Evolutionary conservation across 2,329 filamentous ascomycete genomes (phyloP), one percentile per base, ranked within the genome.

Genomic region (Epichloe baconii): DNA sequence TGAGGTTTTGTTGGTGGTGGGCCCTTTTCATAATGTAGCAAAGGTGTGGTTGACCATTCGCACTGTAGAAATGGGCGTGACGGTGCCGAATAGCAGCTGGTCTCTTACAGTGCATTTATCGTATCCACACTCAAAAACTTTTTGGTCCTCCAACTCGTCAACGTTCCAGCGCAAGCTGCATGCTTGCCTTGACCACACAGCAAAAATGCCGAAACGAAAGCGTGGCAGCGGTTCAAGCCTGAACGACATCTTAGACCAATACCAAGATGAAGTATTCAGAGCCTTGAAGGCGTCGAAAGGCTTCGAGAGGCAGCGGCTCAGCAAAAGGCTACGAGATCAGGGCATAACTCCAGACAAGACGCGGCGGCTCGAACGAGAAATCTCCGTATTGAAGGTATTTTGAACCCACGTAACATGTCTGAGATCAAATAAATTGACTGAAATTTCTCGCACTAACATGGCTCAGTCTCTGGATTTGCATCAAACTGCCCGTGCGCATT

Each of bases 261-360:
- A 74, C 59, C 73, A 76, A 56, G 80, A 79, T 61, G 74, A 81
- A 37, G 71, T 91, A 8, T 75, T 76, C 54, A 76, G 79, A 52
- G 83, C 83, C 0, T 73, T 91, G 54, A 88, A 88, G 66, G 72
- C 75, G 11, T 83, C 82, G 52, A 88, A 86, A 62, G 82, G 83
- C 45, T 85, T 88, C 61, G 86, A 91, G 70, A 77, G 86, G 44
- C 87, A 91, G 68, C 86, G 88, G 56, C 75, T 86, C 53, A 76
- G 83, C 54, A 83, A 80, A 64, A 71, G 75, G 42, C 65, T 78
- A 14, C 72, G 68, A 47, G 76, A 79, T 31, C 67, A 69, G 49
- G 72, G 70, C 48, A 59, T 68, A 15, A 62, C 66, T 2, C 56
- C 67, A 8, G 75, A 75, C 44, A 79, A 81, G 60, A 68, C 78